Evolutionary conservation across 116 monocot genomes (phyloP).

Genomic region (Cymodocea nodosa): DNA sequence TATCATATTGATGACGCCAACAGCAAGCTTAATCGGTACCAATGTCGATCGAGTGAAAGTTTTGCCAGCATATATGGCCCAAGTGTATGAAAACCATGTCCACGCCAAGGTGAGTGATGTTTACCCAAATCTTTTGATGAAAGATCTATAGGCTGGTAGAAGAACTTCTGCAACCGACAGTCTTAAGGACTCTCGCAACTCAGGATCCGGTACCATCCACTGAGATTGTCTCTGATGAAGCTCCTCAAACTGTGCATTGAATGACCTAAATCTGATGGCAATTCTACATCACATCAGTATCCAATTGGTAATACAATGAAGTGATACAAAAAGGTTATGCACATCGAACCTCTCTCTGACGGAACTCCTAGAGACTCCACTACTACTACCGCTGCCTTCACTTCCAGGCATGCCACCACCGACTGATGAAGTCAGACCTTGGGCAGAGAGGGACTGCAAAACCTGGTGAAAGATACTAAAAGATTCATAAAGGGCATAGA

Average conservation of each 20-base stretch:
- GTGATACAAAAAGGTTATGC: not conserved
- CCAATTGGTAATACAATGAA: not conserved
- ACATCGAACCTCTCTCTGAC: conserved; percentile 57
- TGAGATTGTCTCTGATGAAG: conserved; percentile 75
- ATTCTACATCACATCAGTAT: not conserved
- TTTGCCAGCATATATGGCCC: too few relatives aligned
- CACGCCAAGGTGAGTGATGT: not conserved
- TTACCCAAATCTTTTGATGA: conserved; percentile 74
- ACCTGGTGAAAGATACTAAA: conserved; percentile 4
- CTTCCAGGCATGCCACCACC: conserved; percentile 13
- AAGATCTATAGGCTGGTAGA: conserved; percentile 75
- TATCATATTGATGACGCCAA: too few relatives aligned
- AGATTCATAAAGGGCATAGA: not conserved
- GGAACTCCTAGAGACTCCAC: conserved; percentile 45
- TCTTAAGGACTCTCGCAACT: conserved; percentile 70
- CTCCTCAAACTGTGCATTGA: conserved; percentile 82
- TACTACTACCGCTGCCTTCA: conserved; percentile 13
- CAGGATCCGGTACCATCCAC: conserved; percentile 79
- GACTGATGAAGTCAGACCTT: conserved; percentile 2
- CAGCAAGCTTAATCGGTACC: too few relatives aligned
- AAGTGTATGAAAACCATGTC: not conserved
- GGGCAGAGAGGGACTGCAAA: conserved; percentile 6
- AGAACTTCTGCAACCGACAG: conserved; percentile 77
- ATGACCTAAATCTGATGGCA: conserved; percentile 51
- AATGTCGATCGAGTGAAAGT: too few relatives aligned